phyloP scores from a whole-genome alignment of 176 grass and related monocot genomes.

The Carex pumila region DNA sequence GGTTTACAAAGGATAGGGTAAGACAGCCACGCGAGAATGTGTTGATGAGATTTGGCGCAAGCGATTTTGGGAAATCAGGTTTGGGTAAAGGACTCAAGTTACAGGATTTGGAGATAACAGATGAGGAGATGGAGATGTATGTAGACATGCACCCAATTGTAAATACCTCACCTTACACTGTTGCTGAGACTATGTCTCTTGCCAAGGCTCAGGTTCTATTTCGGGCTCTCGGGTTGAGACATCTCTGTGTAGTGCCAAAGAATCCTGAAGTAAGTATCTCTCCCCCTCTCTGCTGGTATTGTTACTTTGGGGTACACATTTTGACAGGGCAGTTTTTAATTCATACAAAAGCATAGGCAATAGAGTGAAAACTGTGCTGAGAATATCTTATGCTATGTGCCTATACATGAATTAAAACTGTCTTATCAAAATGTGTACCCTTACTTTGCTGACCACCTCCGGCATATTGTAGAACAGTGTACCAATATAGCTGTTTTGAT shows the following conservation, averaged over 20 bases:
- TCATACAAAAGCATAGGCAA: too few species aligned
- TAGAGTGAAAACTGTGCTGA: too few species aligned
- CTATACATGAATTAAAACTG: too few species aligned
- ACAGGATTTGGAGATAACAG: constrained; percentile 55
- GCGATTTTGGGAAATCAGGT: constrained; percentile 70
- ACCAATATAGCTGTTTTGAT: background rate
- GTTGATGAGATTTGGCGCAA: constrained; percentile 39
- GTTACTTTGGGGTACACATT: background rate
- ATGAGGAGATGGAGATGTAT: constrained; percentile 92
- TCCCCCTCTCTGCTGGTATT: background rate
- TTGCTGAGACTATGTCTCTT: constrained; percentile 87
- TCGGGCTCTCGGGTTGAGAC: constrained; percentile 62
- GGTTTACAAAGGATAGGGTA: constrained; percentile 56
- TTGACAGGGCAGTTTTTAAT: too few species aligned
- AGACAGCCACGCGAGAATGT: constrained; percentile 41
- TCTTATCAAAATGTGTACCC: too few species aligned
- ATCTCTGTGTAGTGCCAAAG: constrained; percentile 84
- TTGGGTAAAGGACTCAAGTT: constrained; percentile 83
- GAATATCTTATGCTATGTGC: too few species aligned
- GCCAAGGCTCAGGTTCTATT: constrained; percentile 85
- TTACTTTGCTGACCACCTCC: background rate
- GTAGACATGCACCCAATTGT: constrained; percentile 75
- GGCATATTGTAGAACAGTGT: background rate
- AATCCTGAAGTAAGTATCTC: constrained; percentile 57
- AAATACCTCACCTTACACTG: constrained; percentile 85